Percentiles rank a stretch among this genome's conserved stretches.
Evolutionary conservation across 805 yeast species (phyloP).

Genomic region (Nakazawaea holstii): DNA sequence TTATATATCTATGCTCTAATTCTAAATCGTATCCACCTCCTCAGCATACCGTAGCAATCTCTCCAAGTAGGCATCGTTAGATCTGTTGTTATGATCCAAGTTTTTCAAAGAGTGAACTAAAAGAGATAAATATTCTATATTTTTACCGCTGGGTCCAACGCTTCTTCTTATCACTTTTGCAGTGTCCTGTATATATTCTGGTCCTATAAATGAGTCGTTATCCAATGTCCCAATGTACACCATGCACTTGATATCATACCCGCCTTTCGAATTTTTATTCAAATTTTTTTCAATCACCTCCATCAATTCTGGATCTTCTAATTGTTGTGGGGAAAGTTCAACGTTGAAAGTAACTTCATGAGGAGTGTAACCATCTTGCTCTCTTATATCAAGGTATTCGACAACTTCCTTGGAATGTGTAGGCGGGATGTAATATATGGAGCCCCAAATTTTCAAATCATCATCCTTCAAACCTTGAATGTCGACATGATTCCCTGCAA

Average conservation of each 20-base stretch:
- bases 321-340: conserved; percentile 17
- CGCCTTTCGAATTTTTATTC: conserved; percentile 28
- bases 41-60: conserved; percentile 9
- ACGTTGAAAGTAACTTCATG: conserved; percentile 63
- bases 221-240: conserved; percentile 82
- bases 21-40: not conserved
- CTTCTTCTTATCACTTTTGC: conserved; percentile 54
- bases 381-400: conserved; percentile 73
- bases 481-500: conserved; percentile 13
- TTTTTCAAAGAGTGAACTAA: conserved; percentile 45
- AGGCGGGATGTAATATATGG: conserved; percentile 76
- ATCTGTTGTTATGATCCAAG: conserved; percentile 25
- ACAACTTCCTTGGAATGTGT: conserved; percentile 55
- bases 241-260: conserved; percentile 42
- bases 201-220: conserved; percentile 82
- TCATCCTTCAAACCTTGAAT: conserved; percentile 26
- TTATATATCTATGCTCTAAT: not conserved
- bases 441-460: conserved; percentile 64
- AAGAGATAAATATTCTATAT: conserved; percentile 60
- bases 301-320: conserved; percentile 17
- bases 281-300: conserved; percentile 20
- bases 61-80: conserved; percentile 37
- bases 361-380: conserved; percentile 81
- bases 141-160: conserved; percentile 79
- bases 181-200: conserved; percentile 55